Evolutionary conservation across 2,329 filamentous ascomycete genomes (phyloP).

Genomic region (Eutypa lata): DNA sequence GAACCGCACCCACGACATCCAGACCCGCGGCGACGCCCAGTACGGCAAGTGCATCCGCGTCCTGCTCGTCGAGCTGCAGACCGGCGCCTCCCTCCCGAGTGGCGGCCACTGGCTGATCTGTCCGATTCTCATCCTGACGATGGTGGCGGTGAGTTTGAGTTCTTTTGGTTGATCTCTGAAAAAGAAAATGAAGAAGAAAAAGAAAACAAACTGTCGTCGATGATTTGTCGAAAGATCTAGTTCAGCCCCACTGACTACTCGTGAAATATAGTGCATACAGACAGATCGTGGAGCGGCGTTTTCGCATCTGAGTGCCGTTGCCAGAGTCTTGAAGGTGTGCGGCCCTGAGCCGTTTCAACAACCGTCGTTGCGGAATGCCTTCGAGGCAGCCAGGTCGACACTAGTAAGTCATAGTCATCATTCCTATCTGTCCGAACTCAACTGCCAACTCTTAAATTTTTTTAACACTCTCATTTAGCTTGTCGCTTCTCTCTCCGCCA

Average conservation of each 20-base stretch:
- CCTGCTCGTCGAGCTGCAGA: conserved; percentile 10
- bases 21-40: conserved; percentile 9
- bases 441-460: neutral
- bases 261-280: conserved; percentile 4
- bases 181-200: too few species aligned
- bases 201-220: neutral
- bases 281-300: conserved; percentile 10
- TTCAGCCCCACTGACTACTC: neutral
- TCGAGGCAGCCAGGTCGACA: conserved; percentile 16
- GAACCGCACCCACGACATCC: conserved; percentile 8
- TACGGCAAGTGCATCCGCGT: conserved; percentile 14
- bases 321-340: conserved; percentile 10
- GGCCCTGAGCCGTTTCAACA: conserved; percentile 14
- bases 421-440: neutral
- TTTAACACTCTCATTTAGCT: conserved; percentile 10
- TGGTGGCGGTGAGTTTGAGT: conserved; percentile 12
- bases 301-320: conserved; percentile 12
- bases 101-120: conserved; percentile 8
- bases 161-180: too few species aligned
- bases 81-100: conserved; percentile 2
- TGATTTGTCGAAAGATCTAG: neutral
- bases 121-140: conserved; percentile 15
- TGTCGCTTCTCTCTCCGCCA: conserved; percentile 12
- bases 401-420: conserved; percentile 5
- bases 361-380: conserved; percentile 14